Percentiles rank a stretch among this genome's conserved stretches.
Evolutionary conservation across 352 stramenopile species (phyloP).

Genomic region (Phytophthora nicotianae): DNA sequence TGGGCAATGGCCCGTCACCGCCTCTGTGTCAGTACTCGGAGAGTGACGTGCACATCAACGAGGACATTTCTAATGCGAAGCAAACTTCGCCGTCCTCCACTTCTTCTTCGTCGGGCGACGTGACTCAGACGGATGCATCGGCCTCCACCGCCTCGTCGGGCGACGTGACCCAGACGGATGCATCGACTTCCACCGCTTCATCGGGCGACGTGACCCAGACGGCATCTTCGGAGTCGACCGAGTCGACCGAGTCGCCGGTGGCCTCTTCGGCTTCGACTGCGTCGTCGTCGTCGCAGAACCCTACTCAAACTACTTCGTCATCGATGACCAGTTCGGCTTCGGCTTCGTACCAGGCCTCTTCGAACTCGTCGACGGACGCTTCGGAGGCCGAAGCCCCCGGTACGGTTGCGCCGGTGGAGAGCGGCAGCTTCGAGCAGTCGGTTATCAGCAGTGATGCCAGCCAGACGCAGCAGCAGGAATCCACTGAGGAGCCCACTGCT

Average conservation of each 20-base stretch:
- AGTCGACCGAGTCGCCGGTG: constrained; percentile 9
- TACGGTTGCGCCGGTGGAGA: constrained; percentile 23
- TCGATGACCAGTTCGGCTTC: constrained; percentile 6
- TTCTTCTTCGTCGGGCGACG: constrained; percentile 6
- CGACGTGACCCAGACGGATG: constrained; percentile 10
- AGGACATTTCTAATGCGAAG: constrained; percentile 17
- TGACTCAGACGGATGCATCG: constrained; percentile 12
- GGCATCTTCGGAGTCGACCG: too few species aligned
- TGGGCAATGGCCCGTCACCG: constrained; percentile 33
- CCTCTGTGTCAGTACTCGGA: constrained; percentile 34
- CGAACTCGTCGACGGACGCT: constrained; percentile 18
- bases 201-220: constrained; percentile 3
- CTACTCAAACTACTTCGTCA: constrained; percentile 7
- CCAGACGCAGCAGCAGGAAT: constrained; percentile 18
- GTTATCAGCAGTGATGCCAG: constrained; percentile 18
- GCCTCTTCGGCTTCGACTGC: constrained; percentile 6
- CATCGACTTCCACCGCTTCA: constrained; percentile 4
- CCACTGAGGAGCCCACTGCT: constrained; percentile 7
- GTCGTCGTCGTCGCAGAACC: neutral
- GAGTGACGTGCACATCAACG: constrained; percentile 31
- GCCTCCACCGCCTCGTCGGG: constrained; percentile 11
- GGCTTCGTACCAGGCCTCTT: constrained; percentile 5
- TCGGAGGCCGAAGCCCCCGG: constrained; percentile 18
- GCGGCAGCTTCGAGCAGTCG: constrained; percentile 20
- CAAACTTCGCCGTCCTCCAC: constrained; percentile 9